Conservation (phyloP, 345 rosid genomes). For the Euphorbia pulcherrima region DNA sequence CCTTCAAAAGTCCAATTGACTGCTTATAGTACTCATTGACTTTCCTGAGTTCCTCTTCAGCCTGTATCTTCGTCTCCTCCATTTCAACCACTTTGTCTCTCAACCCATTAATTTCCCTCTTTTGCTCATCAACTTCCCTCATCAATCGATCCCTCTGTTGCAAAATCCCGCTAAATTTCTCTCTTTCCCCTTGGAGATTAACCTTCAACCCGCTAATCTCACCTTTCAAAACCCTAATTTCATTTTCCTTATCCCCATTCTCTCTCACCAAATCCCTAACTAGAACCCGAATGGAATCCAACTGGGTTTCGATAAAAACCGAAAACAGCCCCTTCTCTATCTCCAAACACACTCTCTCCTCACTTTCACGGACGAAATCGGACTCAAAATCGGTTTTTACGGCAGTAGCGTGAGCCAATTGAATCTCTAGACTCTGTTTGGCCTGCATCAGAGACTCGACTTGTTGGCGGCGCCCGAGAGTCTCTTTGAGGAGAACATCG, state of each 20-base stretch:
- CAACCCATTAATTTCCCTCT: slow-evolving; percentile 31
- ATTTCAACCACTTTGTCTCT: slow-evolving; percentile 31
- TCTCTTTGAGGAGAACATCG: slow-evolving; percentile 50
- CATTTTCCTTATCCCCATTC: slow-evolving; percentile 35
- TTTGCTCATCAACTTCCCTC: slow-evolving; percentile 28
- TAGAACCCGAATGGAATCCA: slow-evolving; percentile 37
- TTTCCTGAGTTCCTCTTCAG: slow-evolving; percentile 31
- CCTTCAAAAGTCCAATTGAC: slow-evolving; percentile 34
- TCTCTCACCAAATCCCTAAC: slow-evolving; percentile 29
- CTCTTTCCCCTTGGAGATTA: slow-evolving; percentile 36
- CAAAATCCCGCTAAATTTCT: slow-evolving; percentile 21
- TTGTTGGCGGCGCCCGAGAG: slow-evolving; percentile 45
- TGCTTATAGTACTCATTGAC: slow-evolving; percentile 30
- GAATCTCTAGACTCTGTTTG: slow-evolving; percentile 39
- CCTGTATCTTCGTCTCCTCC: slow-evolving; percentile 33
- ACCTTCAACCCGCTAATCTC: slow-evolving; percentile 27
- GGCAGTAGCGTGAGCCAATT: slow-evolving; percentile 32
- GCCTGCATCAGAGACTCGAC: slow-evolving; percentile 41
- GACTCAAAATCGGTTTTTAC: slow-evolving; percentile 30
- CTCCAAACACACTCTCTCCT: slow-evolving; percentile 39
- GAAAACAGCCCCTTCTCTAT: slow-evolving; percentile 37
- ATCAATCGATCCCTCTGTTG: slow-evolving; percentile 45
- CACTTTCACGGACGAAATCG: slow-evolving; percentile 36
- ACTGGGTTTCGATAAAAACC: slow-evolving; percentile 36
- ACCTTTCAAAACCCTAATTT: slow-evolving; percentile 33